phyloP scores from a whole-genome alignment of 2,329 filamentous ascomycete genomes.

The Fonsecaea pugnacius region DNA sequence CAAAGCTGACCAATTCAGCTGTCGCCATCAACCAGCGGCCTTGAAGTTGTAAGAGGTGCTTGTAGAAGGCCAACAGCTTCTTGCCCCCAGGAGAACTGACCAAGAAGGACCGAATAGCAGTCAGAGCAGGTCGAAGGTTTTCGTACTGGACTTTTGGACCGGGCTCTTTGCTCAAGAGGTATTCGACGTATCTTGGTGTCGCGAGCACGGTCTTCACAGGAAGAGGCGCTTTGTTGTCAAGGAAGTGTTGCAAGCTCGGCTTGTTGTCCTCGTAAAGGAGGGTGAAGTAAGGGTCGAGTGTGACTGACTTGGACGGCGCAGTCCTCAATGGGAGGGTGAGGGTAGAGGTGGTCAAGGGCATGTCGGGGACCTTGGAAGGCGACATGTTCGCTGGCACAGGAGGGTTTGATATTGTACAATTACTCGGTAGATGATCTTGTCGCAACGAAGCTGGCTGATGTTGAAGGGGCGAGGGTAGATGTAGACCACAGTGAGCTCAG shows the following conservation, averaged over 20 bases:
- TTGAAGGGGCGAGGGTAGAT: not conserved
- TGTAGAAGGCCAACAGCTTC: conserved; percentile 27
- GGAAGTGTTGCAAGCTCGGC: conserved; percentile 20
- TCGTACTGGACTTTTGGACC: conserved; percentile 30
- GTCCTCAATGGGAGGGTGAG: conserved; percentile 27
- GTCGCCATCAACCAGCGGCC: conserved; percentile 23
- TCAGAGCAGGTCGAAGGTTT: conserved; percentile 24
- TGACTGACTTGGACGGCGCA: conserved; percentile 10
- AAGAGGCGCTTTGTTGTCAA: conserved; percentile 23
- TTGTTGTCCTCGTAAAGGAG: conserved; percentile 31
- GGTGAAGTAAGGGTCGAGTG: conserved; percentile 26
- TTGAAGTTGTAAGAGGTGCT: conserved; percentile 25
- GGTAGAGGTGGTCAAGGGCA: conserved; percentile 10
- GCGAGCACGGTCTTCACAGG: conserved; percentile 12
- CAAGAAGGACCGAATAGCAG: conserved; percentile 27
- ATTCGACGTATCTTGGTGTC: conserved; percentile 17
- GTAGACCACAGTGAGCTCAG: not conserved
- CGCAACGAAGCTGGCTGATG: not conserved
- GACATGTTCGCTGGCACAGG: not conserved
- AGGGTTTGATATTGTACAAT: conserved; percentile 1
- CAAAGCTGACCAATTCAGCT: conserved; percentile 21
- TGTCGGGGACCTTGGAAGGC: conserved; percentile 1
- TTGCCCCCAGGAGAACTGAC: conserved; percentile 17
- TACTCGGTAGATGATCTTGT: conserved; percentile 3
- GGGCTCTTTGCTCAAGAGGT: conserved; percentile 23